These are phyloP conservation scores for Annulohypoxylon stygium DNA, from an alignment of 495 filamentous ascomycete species.

Conservation along the genomic window DNA sequence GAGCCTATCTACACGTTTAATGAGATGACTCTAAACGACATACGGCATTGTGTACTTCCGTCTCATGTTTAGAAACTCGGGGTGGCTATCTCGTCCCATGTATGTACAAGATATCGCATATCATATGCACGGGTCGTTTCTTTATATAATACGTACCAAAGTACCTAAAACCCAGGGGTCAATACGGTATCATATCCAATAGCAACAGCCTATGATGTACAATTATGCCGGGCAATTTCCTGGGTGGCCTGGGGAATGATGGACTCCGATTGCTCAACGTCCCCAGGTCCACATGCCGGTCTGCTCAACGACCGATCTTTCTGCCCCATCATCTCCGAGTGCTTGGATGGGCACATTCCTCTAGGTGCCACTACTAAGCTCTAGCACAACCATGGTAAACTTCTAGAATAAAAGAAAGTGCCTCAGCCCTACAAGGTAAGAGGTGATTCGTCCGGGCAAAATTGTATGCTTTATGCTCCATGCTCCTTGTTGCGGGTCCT, in stretches of 20 bases:
- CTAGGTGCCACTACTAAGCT: slow-evolving; percentile 6
- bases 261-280: slow-evolving; percentile 1
- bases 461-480: slow-evolving; percentile 11
- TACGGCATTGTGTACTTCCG: neutral
- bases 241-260: neutral
- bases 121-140: neutral
- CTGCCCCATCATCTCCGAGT: slow-evolving; percentile 3
- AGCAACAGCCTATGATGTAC: neutral
- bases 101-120: neutral
- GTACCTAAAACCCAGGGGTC: neutral
- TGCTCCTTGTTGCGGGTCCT: slow-evolving; percentile 3
- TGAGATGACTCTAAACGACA: neutral
- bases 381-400: neutral
- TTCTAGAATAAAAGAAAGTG: slow-evolving; percentile 13
- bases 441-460: slow-evolving; percentile 12
- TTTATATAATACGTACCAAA: neutral
- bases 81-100: neutral
- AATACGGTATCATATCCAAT: slow-evolving; percentile 17
- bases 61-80: neutral
- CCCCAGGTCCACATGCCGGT: neutral
- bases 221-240: neutral
- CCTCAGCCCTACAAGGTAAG: slow-evolving; percentile 11
- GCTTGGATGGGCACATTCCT: slow-evolving; percentile 3
- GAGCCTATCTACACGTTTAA: neutral
- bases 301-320: neutral